Evolutionary conservation across 176 grass and related monocot species (phyloP).

Genomic region (Chloris gayana): DNA sequence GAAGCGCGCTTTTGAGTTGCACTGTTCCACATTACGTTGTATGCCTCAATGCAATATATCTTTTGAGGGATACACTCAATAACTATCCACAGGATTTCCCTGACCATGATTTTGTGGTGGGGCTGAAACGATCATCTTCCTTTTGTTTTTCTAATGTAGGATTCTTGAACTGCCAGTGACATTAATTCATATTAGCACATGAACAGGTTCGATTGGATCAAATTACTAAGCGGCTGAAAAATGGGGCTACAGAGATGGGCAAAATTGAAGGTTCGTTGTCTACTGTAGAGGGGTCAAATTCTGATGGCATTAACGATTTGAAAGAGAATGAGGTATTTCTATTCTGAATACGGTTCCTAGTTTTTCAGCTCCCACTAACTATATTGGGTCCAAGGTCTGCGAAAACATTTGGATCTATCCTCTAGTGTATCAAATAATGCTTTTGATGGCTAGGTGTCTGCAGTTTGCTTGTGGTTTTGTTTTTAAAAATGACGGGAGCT

Average conservation of each 20-base stretch:
- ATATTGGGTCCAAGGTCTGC: background rate
- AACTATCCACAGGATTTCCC: background rate
- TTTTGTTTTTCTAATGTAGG: slow-evolving; percentile 63
- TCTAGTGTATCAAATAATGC: background rate
- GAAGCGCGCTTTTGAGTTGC: slow-evolving; percentile 1
- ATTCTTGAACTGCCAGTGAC: slow-evolving; percentile 57
- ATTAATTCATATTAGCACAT: slow-evolving; percentile 86
- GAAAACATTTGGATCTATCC: slow-evolving; percentile 3
- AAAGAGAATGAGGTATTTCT: slow-evolving; percentile 66
- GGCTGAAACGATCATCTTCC: background rate
- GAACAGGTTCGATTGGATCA: slow-evolving; percentile 90
- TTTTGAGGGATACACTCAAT: background rate
- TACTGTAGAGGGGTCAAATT: slow-evolving; percentile 41
- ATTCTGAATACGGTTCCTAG: slow-evolving; percentile 2
- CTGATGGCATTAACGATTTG: slow-evolving; percentile 36
- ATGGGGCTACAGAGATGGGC: slow-evolving; percentile 50
- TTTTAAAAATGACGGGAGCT: background rate
- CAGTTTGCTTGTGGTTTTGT: background rate
- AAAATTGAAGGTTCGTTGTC: slow-evolving; percentile 52
- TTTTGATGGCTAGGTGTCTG: background rate
- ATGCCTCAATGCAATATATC: background rate
- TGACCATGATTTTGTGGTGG: background rate
- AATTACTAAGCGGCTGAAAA: slow-evolving; percentile 75
- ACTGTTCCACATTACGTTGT: slow-evolving; percentile 25
- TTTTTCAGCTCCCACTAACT: background rate